Conservation (phyloP, 495 filamentous ascomycete genomes). For the Aspergillus leporis region DNA sequence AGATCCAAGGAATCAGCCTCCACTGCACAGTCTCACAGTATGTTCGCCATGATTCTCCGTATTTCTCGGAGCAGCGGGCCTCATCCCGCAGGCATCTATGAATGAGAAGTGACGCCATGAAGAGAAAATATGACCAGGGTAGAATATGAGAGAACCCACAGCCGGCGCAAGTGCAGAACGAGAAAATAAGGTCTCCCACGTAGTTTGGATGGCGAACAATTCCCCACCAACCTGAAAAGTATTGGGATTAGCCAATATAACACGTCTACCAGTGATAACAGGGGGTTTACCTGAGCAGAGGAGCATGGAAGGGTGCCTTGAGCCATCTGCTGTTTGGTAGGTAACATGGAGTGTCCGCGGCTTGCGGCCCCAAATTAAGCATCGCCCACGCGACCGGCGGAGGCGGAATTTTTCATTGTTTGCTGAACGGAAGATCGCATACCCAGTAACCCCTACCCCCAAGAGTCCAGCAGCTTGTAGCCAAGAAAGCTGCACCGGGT, state of each 20-base stretch:
- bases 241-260: no score
- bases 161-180: conserved; percentile 44
- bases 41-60: conserved; percentile 43
- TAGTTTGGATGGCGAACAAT: conserved; percentile 51
- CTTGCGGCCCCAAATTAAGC: no score
- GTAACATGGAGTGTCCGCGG: no score
- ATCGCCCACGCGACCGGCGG: no score
- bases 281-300: no score
- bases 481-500: conserved; percentile 41
- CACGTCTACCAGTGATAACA: conserved; percentile 19
- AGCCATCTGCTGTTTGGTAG: no score
- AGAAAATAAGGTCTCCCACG: conserved; percentile 45
- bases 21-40: conserved; percentile 46
- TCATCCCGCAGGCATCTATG: conserved; percentile 34
- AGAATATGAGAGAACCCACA: conserved; percentile 40
- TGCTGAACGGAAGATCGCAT: conserved; percentile 46
- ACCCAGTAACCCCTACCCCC: conserved; percentile 38
- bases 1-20: conserved; percentile 45
- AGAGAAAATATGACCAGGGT: conserved; percentile 49
- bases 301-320: no score
- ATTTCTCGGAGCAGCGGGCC: conserved; percentile 45
- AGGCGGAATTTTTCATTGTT: conserved; percentile 51
- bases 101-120: conserved; percentile 33
- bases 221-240: conserved; percentile 55
- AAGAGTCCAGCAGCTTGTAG: conserved; percentile 32